A percentile compares a stretch with the other conserved stretches of the same genome.
phyloP scores from a whole-genome alignment of 345 rosid species.

The Mangifera indica region DNA sequence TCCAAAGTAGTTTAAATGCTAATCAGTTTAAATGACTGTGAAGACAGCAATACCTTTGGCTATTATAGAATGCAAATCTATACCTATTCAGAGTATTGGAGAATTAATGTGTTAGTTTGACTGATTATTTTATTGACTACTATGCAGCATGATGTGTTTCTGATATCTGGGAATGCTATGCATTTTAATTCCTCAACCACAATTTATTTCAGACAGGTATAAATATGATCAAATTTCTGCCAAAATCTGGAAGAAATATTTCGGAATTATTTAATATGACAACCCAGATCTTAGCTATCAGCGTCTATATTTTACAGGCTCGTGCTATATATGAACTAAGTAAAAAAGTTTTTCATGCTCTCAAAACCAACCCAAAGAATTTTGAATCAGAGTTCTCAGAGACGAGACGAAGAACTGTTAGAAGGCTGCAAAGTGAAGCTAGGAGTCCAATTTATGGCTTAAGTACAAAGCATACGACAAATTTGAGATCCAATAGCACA shows the following conservation, averaged over 20 bases:
- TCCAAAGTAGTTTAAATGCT: neutral
- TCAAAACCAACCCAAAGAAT: slow-evolving; percentile 46
- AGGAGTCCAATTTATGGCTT: slow-evolving; percentile 23
- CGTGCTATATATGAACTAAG: slow-evolving; percentile 58
- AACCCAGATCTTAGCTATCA: neutral
- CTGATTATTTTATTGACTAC: slow-evolving; percentile 5
- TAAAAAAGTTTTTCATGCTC: slow-evolving; percentile 51
- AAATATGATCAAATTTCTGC: slow-evolving; percentile 8
- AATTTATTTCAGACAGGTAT: slow-evolving; percentile 61
- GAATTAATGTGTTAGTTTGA: neutral
- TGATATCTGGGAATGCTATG: slow-evolving; percentile 63
- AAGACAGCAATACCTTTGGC: neutral
- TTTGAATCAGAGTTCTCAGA: slow-evolving; percentile 44
- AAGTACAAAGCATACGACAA: slow-evolving; percentile 26
- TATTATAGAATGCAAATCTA: neutral
- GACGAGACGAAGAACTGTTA: slow-evolving; percentile 39
- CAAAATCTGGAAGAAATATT: slow-evolving; percentile 5
- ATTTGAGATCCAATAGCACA: slow-evolving; percentile 15
- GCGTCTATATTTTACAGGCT: slow-evolving; percentile 41
- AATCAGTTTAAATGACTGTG: too few relatives aligned
- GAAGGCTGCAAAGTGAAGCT: slow-evolving; percentile 32
- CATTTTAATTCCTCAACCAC: slow-evolving; percentile 56
- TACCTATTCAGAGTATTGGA: neutral
- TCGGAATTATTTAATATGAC: slow-evolving; percentile 1
- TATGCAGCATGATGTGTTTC: slow-evolving; percentile 54